phyloP scores from a whole-genome alignment of 176 grass and related monocot species.

The Alloteropsis semialata region DNA sequence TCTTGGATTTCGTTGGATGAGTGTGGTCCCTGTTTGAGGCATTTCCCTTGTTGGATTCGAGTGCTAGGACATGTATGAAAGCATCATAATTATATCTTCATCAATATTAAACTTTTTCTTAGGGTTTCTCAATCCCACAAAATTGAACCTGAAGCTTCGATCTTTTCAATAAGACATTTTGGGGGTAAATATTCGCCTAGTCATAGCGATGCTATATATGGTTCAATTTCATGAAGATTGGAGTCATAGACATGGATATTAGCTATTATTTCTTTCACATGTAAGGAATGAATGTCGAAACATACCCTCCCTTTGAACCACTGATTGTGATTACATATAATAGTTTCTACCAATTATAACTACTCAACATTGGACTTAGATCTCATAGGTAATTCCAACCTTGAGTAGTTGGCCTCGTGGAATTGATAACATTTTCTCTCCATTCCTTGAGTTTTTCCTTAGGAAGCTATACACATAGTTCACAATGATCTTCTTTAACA shows the following conservation, averaged over 20 bases:
- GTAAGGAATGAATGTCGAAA: not conserved
- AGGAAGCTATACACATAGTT: conserved; percentile 59
- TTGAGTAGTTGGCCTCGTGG: conserved; percentile 60
- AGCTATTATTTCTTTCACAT: not conserved
- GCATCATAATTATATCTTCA: not conserved
- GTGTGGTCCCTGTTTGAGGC: not conserved
- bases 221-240: not conserved
- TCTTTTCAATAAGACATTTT: not conserved
- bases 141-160: not conserved
- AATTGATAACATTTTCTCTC: conserved; percentile 58
- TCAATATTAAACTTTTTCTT: not conserved
- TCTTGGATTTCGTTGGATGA: no score
- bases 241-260: not conserved
- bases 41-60: not conserved
- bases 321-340: not conserved
- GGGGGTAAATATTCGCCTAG: not conserved
- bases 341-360: not conserved
- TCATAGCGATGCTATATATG: not conserved
- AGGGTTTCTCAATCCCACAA: not conserved
- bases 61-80: not conserved
- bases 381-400: conserved; percentile 70
- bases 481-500: conserved; percentile 57
- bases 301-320: not conserved
- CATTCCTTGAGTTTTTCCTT: conserved; percentile 60
- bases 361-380: conserved; percentile 12